Conservation (phyloP, 2,329 filamentous ascomycete species). For the Pseudogymnoascus sp. region DNA sequence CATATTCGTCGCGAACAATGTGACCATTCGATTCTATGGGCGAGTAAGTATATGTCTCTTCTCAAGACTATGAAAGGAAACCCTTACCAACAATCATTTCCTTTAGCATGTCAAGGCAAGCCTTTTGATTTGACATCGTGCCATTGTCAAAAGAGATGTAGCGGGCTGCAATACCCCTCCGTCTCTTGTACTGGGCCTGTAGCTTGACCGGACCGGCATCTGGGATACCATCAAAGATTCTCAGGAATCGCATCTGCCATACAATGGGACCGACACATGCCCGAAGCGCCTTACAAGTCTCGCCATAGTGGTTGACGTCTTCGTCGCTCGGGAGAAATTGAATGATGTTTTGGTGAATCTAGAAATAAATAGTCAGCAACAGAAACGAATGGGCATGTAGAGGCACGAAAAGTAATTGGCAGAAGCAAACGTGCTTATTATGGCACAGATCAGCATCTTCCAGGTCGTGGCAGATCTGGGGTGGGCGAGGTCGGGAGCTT, state of each 20-base stretch:
- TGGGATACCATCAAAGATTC: conserved; percentile 32
- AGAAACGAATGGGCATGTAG: not conserved
- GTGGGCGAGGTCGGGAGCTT: not conserved
- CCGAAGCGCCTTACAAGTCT: conserved; percentile 31
- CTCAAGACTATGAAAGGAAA: not conserved
- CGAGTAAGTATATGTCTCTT: not conserved
- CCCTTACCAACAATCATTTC: conserved; percentile 36
- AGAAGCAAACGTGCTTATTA: not conserved
- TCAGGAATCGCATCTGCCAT: conserved; percentile 38
- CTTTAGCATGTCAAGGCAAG: conserved; percentile 31
- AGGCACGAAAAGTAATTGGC: not conserved
- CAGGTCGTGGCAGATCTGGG: not conserved
- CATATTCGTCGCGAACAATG: conserved; percentile 9
- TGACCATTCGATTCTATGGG: conserved; percentile 22
- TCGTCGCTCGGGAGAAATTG: conserved; percentile 27
- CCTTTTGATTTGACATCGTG: conserved; percentile 22
- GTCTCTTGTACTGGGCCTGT: conserved; percentile 21
- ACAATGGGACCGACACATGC: conserved; percentile 34
- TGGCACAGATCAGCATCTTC: not conserved
- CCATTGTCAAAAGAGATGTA: conserved; percentile 20
- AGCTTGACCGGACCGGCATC: conserved; percentile 24
- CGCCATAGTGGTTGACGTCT: conserved; percentile 35
- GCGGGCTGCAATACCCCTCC: conserved; percentile 29
- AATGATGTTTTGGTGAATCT: conserved; percentile 26
- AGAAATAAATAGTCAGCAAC: not conserved